Percentiles rank a stretch among this genome's conserved stretches.
These are phyloP conservation scores for Monocercomonoides exilis DNA, from an alignment of 78 protist species.

Conservation along the genomic window DNA sequence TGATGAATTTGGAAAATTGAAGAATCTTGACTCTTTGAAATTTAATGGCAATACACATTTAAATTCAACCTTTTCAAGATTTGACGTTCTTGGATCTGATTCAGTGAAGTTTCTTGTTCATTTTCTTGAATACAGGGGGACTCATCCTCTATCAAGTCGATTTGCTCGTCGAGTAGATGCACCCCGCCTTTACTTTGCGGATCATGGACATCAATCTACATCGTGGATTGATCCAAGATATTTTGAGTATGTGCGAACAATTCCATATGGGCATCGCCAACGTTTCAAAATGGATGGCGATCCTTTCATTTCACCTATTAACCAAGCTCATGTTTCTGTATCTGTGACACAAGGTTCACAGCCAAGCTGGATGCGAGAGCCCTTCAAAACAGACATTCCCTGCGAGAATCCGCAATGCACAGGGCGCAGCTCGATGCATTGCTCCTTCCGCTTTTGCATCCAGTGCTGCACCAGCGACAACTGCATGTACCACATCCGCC, in stretches of 20 bases:
- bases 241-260: background rate
- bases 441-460: background rate
- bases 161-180: background rate
- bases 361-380: too few species aligned
- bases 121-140: background rate
- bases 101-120: too few species aligned
- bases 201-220: background rate
- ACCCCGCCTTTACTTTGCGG: background rate
- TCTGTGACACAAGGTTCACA: too few species aligned
- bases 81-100: too few species aligned
- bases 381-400: background rate
- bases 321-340: too few species aligned
- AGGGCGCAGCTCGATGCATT: background rate
- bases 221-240: constrained; percentile 5
- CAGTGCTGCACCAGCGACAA: background rate
- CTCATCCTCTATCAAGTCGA: background rate
- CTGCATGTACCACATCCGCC: background rate
- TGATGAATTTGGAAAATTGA: background rate
- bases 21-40: too few species aligned
- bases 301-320: background rate
- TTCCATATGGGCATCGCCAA: background rate
- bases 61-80: too few species aligned
- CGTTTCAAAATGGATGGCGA: background rate
- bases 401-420: background rate
- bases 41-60: too few species aligned